phyloP scores from a whole-genome alignment of 495 filamentous ascomycete species.

The Lasiosphaeria hispida region DNA sequence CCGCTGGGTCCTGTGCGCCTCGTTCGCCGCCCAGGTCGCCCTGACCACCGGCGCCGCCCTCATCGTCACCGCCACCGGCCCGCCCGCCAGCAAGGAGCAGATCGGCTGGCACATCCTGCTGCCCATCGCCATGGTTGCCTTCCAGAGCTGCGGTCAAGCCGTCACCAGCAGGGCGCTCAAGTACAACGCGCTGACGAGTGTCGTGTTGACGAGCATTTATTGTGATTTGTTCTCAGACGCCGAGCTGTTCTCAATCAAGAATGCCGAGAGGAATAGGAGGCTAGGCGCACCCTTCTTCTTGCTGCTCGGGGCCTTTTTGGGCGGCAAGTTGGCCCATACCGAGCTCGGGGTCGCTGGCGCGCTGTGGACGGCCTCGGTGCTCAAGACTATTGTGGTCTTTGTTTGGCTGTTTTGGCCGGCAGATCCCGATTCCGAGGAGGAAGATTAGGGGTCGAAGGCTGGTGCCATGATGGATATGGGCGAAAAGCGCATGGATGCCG shows the following conservation, averaged over 20 bases:
- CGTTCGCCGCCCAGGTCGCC: slow-evolving; percentile 55
- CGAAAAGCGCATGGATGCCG: no score
- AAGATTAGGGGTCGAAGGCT: not conserved
- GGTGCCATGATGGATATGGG: no score
- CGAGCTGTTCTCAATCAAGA: slow-evolving; percentile 49
- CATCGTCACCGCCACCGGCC: slow-evolving; percentile 50
- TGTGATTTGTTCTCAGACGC: slow-evolving; percentile 67
- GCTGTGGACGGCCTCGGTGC: slow-evolving; percentile 57
- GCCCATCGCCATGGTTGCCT: slow-evolving; percentile 63
- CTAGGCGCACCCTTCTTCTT: slow-evolving; percentile 55
- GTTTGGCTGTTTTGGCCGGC: slow-evolving; percentile 59
- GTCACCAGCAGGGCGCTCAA: slow-evolving; percentile 64
- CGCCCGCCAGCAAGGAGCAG: slow-evolving; percentile 36
- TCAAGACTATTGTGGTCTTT: slow-evolving; percentile 53
- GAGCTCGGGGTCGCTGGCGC: slow-evolving; percentile 57
- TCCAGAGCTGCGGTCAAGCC: slow-evolving; percentile 69
- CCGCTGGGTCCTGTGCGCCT: slow-evolving; percentile 61
- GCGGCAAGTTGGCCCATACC: slow-evolving; percentile 58
- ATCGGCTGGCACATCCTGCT: slow-evolving; percentile 57
- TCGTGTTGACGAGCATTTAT: slow-evolving; percentile 70
- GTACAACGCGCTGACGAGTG: slow-evolving; percentile 61
- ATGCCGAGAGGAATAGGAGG: slow-evolving; percentile 59
- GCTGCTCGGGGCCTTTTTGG: slow-evolving; percentile 58
- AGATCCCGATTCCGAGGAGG: slow-evolving; percentile 8
- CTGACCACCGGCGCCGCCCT: slow-evolving; percentile 56